Evolutionary conservation across 2,329 filamentous ascomycete genomes (phyloP).

Genomic region (Leptodontidium sp.): DNA sequence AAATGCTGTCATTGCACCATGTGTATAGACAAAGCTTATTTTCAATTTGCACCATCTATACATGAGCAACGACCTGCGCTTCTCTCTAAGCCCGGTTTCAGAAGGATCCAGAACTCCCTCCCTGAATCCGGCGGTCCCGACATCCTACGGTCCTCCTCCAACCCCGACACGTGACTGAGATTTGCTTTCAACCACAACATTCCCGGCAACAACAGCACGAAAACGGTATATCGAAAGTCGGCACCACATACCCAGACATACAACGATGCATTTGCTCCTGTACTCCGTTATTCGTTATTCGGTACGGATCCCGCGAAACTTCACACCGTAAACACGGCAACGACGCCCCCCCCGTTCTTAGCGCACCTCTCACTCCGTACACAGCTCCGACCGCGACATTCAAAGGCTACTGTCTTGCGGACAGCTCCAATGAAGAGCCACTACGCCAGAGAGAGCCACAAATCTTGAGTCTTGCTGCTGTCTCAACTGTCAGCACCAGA

Average conservation of each 20-base stretch:
- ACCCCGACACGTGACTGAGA: no score
- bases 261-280: not conserved
- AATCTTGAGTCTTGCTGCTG: not conserved
- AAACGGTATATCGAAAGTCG: not conserved
- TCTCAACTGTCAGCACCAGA: not conserved
- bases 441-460: not conserved
- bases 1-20: not conserved
- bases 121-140: no score
- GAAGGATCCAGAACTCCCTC: no score
- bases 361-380: not conserved
- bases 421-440: not conserved
- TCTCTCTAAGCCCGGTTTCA: no score
- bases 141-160: no score
- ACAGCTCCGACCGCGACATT: not conserved
- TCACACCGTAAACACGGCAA: not conserved
- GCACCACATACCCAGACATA: no score
- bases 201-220: not conserved
- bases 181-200: no score
- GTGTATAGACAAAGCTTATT: not conserved
- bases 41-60: not conserved
- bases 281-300: no score
- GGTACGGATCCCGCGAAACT: no score
- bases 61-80: no score
- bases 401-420: not conserved
- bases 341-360: not conserved